Evolutionary conservation across 148 eudicot genomes (phyloP).

Genomic region (Chenopodium quinoa): DNA sequence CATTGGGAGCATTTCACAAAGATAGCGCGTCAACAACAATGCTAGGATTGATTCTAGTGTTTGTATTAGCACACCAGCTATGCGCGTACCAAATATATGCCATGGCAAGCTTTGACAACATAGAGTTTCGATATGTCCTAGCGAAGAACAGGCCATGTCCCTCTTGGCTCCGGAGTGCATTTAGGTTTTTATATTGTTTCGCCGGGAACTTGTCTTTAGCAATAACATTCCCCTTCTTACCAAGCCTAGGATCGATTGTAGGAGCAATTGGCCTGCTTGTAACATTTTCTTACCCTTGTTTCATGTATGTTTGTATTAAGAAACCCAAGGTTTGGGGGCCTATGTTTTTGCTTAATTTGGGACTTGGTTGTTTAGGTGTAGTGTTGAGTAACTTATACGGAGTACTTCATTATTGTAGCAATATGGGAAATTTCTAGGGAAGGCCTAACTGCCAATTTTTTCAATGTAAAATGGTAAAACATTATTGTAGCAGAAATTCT

Average conservation of each 20-base stretch:
- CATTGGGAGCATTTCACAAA: constrained; percentile 24
- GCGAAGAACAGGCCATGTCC: constrained; percentile 26
- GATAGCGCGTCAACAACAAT: constrained; percentile 17
- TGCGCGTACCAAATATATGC: constrained; percentile 40
- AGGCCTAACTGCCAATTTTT: constrained; percentile 20
- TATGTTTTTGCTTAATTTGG: constrained; percentile 37
- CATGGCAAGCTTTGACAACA: constrained; percentile 41
- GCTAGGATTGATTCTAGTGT: constrained; percentile 23
- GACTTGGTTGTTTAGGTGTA: constrained; percentile 35
- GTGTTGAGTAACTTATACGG: constrained; percentile 4
- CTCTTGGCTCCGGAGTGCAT: constrained; percentile 22
- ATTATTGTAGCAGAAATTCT: neutral
- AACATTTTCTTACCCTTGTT: constrained; percentile 47
- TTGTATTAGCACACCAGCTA: constrained; percentile 30
- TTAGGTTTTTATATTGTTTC: constrained; percentile 26
- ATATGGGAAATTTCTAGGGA: constrained; percentile 18
- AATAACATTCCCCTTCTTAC: constrained; percentile 40
- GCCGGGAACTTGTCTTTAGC: constrained; percentile 25
- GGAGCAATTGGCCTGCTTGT: constrained; percentile 35
- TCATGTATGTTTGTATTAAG: constrained; percentile 43
- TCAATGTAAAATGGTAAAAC: constrained; percentile 5
- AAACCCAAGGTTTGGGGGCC: constrained; percentile 32
- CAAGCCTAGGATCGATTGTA: constrained; percentile 18
- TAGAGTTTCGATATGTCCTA: constrained; percentile 28
- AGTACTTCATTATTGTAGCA: constrained; percentile 3